These are phyloP conservation scores for Epicoccum nigrum DNA, from an alignment of 2,329 filamentous ascomycete genomes.

Conservation along the genomic window DNA sequence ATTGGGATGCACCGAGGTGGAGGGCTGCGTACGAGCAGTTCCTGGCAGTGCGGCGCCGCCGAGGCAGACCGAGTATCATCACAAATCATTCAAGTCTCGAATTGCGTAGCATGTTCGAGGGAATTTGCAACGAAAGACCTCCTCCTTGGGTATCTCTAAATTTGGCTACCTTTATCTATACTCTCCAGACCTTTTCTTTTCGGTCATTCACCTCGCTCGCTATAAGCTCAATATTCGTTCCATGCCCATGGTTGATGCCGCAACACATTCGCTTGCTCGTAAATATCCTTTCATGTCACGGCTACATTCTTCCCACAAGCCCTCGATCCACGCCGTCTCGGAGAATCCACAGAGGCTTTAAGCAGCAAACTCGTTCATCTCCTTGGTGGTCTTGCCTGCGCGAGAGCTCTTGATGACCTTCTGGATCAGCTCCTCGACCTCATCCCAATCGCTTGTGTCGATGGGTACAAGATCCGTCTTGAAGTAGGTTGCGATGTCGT, in stretches of 20 bases:
- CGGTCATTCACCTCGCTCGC: no score
- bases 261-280: no score
- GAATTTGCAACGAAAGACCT: background rate
- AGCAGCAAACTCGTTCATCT: slow-evolving; percentile 38
- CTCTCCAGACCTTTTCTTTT: slow-evolving; percentile 5
- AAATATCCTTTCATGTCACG: no score
- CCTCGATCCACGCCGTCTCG: no score
- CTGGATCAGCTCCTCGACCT: slow-evolving; percentile 82
- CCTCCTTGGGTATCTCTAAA: slow-evolving; percentile 33
- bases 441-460: slow-evolving; percentile 87
- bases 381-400: slow-evolving; percentile 49
- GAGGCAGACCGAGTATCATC: slow-evolving; percentile 12
- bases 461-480: slow-evolving; percentile 80
- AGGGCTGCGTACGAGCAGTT: background rate
- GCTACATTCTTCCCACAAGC: no score
- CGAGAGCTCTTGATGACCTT: slow-evolving; percentile 56
- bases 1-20: background rate
- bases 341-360: no score
- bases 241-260: no score
- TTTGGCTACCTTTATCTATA: slow-evolving; percentile 21
- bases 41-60: background rate
- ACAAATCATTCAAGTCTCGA: slow-evolving; percentile 8
- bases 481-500: slow-evolving; percentile 80
- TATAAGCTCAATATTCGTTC: slow-evolving; percentile 3
- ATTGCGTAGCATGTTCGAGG: background rate